Conservation (phyloP, 345 rosid genomes). For the Pelargonium nanum region DNA sequence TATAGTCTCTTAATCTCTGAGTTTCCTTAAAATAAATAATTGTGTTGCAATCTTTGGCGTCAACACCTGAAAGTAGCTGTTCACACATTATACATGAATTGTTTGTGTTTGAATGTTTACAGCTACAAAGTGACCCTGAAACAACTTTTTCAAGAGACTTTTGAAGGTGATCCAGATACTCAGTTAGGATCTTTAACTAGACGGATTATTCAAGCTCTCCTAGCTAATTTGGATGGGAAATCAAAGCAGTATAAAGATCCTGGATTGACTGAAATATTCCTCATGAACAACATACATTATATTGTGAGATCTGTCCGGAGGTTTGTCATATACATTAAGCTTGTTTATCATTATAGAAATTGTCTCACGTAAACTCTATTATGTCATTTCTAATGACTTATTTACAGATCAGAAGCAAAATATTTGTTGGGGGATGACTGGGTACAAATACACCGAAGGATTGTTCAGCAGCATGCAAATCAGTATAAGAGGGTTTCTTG, state of each 20-base stretch:
- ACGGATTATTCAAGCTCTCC: slow-evolving; percentile 99
- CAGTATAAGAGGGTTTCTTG: slow-evolving; percentile 90
- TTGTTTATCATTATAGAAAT: no score
- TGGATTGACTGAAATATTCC: slow-evolving; percentile 82
- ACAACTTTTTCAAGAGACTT: slow-evolving; percentile 95
- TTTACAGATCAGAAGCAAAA: slow-evolving; percentile 91
- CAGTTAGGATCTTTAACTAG: slow-evolving; percentile 83
- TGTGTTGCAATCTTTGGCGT: no score
- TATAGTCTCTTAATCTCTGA: no score
- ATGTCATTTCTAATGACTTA: slow-evolving; percentile 5
- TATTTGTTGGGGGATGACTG: slow-evolving; percentile 98
- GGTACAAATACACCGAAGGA: slow-evolving; percentile 95
- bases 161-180: slow-evolving; percentile 51
- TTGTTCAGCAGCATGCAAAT: slow-evolving; percentile 96
- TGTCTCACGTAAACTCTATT: no score
- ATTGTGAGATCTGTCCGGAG: slow-evolving; percentile 99
- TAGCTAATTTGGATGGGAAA: slow-evolving; percentile 85
- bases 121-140: slow-evolving; percentile 92
- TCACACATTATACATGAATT: no score
- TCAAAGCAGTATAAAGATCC: slow-evolving; percentile 91
- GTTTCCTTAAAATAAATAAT: no score
- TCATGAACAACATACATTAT: slow-evolving; percentile 97
- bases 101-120: slow-evolving; percentile 8
- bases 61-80: no score
- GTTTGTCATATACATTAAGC: slow-evolving; percentile 37